Base-by-base conservation (phyloP, 2,329 filamentous ascomycete species). In the Fusarium pilosicola region DNA sequence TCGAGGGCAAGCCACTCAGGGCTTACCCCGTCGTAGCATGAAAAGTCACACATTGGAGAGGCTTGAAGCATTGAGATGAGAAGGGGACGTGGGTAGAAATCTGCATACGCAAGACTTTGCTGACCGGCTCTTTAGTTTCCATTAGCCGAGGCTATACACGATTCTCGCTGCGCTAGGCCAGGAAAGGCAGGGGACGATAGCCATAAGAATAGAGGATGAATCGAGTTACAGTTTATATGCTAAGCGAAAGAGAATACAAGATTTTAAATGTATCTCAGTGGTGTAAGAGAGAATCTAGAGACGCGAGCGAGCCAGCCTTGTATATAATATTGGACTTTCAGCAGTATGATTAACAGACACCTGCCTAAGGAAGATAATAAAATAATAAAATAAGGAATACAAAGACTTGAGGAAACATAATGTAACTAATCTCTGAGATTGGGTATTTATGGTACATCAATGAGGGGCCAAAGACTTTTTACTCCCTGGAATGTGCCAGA, bases 1-100 rank as follows among this genome's bases (percentile, higher is more conserved):
- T 68, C 52, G 5, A 68, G 20, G 10, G 34, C 15, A 4, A 68
- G 39, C 65, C 65, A 68, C 45, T 68, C 65, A 8, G 51, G 28
- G 18, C 30, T 52, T 12, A 20, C 51, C 0, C 45, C 62, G 0
- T 57, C 65, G 2, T 68, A 68, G 7, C 28, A 28, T 5, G 65
- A 61, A 6, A 68, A 68, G 17, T 51, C 48, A 15, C 12, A 24
- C 48, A 51, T 51, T 34, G 2, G 0, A 14, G 6, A 24, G 12
- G 0, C 11, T 32, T 51, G 8, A n/a, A 10, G 5, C 2, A 24
- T 2, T 18, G 3, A 10, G 12, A 2, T 13, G 5, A 15, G 22
- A 1, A 51, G 22, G 6, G 22, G 2, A 51, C 10, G 22, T 20
- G 4, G 20, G 22, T 9, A n/a, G 13, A 28, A 24, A 5, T 34